Evolutionary conservation across 2,329 filamentous ascomycete species (phyloP).

Genomic region (Ceratocystis smalleyi): DNA sequence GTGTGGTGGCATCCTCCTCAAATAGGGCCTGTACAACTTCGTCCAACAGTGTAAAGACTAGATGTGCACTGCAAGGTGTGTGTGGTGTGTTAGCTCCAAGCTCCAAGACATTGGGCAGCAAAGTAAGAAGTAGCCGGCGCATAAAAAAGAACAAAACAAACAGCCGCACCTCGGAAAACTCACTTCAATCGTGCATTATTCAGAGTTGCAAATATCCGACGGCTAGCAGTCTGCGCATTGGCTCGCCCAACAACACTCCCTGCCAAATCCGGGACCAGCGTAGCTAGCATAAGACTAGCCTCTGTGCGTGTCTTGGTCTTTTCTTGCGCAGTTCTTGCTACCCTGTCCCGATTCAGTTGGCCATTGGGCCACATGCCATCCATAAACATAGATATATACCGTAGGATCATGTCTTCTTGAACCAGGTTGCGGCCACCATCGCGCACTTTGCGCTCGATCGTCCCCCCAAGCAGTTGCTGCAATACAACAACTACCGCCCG

Average conservation of each 20-base stretch:
- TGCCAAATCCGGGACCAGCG: constrained; percentile 77
- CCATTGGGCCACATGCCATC: constrained; percentile 73
- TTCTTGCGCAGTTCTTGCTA: constrained; percentile 50
- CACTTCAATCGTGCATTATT: constrained; percentile 87
- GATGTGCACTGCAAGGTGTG: constrained; percentile 38
- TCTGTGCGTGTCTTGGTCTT: constrained; percentile 71
- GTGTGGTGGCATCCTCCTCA: constrained; percentile 20
- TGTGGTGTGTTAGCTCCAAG: constrained; percentile 17
- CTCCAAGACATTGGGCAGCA: not conserved
- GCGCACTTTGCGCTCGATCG: constrained; percentile 86
- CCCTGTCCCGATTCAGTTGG: constrained; percentile 33
- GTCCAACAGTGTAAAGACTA: constrained; percentile 56
- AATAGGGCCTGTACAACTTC: constrained; percentile 54
- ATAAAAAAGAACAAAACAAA: not conserved
- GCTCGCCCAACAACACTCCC: constrained; percentile 82
- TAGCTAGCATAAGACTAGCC: constrained; percentile 76
- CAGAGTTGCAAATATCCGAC: constrained; percentile 75
- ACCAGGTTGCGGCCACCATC: constrained; percentile 62
- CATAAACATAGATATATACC: constrained; percentile 58
- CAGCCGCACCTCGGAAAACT: constrained; percentile 25
- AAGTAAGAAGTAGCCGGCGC: not conserved
- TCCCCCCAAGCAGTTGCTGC: constrained; percentile 87
- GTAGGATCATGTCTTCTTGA: constrained; percentile 62
- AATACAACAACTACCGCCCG: constrained; percentile 90
- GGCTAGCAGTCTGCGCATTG: constrained; percentile 80